These are phyloP conservation scores for Gastrolobium villosum DNA, from an alignment of 306 rosid species.

Conservation along the genomic window DNA sequence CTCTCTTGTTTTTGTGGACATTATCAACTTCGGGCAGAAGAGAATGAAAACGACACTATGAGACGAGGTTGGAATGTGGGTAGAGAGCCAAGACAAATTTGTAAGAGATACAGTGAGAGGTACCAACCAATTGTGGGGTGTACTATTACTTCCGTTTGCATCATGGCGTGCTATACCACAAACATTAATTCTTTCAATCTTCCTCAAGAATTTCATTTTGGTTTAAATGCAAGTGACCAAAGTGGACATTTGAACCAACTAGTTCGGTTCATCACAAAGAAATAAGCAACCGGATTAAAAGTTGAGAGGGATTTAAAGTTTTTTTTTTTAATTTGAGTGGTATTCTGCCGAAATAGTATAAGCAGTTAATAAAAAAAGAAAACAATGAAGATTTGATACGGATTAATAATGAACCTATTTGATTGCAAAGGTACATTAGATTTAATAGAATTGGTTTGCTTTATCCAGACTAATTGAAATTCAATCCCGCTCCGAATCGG, in stretches of 20 bases:
- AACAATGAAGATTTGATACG: too few species aligned
- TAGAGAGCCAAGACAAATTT: not conserved
- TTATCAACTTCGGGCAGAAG: not conserved
- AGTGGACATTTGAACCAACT: not conserved
- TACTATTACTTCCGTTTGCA: not conserved
- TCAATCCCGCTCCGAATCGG: too few species aligned
- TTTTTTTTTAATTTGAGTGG: too few species aligned
- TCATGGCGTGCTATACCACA: constrained; percentile 12
- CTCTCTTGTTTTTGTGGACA: not conserved
- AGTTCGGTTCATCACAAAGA: too few species aligned
- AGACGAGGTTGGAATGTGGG: constrained; percentile 3
- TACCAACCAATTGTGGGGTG: not conserved
- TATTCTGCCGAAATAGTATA: too few species aligned
- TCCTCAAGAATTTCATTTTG: not conserved
- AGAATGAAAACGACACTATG: not conserved
- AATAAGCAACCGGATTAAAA: too few species aligned
- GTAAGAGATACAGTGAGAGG: not conserved
- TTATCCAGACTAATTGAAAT: too few species aligned
- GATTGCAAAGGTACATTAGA: too few species aligned
- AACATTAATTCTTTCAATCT: not conserved
- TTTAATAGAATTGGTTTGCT: too few species aligned
- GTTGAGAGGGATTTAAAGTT: too few species aligned
- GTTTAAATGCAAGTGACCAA: not conserved
- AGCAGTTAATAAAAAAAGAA: too few species aligned
- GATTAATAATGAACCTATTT: too few species aligned